phyloP scores from a whole-genome alignment of 164 flowering plant genomes.

The Piper longum region DNA sequence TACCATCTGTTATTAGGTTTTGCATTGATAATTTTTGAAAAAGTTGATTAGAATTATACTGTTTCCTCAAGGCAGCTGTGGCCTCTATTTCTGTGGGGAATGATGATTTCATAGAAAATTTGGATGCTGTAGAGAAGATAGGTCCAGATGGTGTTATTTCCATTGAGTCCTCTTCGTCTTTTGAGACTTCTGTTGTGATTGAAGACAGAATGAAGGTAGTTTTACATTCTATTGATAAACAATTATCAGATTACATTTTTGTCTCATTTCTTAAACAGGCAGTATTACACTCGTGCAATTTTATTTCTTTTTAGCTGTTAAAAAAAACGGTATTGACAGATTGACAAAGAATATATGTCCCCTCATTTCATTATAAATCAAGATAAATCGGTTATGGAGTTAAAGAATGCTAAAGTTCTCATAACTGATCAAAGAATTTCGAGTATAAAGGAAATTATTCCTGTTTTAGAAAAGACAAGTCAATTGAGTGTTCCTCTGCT shows the following conservation, averaged over 20 bases:
- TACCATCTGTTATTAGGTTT: slow-evolving; percentile 7
- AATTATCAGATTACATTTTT: background rate
- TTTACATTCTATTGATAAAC: background rate
- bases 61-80: slow-evolving; percentile 40
- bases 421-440: slow-evolving; percentile 75
- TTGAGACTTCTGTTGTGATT: slow-evolving; percentile 54
- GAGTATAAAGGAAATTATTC: slow-evolving; percentile 49
- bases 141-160: slow-evolving; percentile 84
- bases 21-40: background rate
- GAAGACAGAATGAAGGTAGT: slow-evolving; percentile 93
- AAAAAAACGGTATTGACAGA: slow-evolving; percentile 24
- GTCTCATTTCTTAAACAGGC: background rate
- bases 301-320: background rate
- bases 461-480: slow-evolving; percentile 64
- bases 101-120: slow-evolving; percentile 66
- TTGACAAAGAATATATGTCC: slow-evolving; percentile 87
- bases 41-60: background rate
- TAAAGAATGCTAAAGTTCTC: slow-evolving; percentile 69
- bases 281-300: background rate
- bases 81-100: slow-evolving; percentile 93
- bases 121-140: slow-evolving; percentile 68
- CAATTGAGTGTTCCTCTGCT: slow-evolving; percentile 79
- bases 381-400: slow-evolving; percentile 56
- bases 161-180: slow-evolving; percentile 61
- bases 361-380: slow-evolving; percentile 62